Evolutionary conservation across 2,329 filamentous ascomycete genomes (phyloP).

Genomic region (Ascochyta viciae-villosae): DNA sequence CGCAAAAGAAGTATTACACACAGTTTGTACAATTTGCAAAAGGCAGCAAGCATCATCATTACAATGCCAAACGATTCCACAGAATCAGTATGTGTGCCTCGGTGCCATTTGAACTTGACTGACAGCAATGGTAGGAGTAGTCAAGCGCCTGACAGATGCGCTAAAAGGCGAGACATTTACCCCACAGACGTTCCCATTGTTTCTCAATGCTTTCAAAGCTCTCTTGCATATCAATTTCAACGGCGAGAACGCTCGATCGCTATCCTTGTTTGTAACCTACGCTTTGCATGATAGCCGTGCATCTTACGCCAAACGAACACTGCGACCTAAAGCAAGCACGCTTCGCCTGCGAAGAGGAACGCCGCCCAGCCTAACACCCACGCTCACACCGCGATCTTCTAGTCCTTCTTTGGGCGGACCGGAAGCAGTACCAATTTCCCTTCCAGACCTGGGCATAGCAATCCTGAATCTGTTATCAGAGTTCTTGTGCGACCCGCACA

Average conservation of each 20-base stretch:
- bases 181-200: constrained; percentile 74
- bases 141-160: constrained; percentile 87
- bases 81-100: constrained; percentile 77
- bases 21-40: constrained; percentile 89
- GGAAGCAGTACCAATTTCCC: constrained; percentile 53
- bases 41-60: constrained; percentile 90
- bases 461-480: constrained; percentile 80
- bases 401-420: constrained; percentile 37
- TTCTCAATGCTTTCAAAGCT: constrained; percentile 79
- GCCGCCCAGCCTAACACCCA: constrained; percentile 36
- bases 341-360: constrained; percentile 40
- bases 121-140: constrained; percentile 68
- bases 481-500: constrained; percentile 77
- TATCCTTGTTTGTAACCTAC: constrained; percentile 93
- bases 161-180: constrained; percentile 84
- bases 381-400: constrained; percentile 39
- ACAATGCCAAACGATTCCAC: constrained; percentile 85
- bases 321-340: constrained; percentile 45
- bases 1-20: constrained; percentile 89
- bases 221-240: constrained; percentile 82
- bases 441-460: constrained; percentile 74
- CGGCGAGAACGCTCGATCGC: constrained; percentile 81
- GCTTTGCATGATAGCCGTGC: constrained; percentile 73
- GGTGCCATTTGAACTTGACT: constrained; percentile 16
- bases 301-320: constrained; percentile 46